Evolutionary conservation across 371 early-diverging fungal genomes (phyloP).

Genomic region (Apophysomyces elegans): DNA sequence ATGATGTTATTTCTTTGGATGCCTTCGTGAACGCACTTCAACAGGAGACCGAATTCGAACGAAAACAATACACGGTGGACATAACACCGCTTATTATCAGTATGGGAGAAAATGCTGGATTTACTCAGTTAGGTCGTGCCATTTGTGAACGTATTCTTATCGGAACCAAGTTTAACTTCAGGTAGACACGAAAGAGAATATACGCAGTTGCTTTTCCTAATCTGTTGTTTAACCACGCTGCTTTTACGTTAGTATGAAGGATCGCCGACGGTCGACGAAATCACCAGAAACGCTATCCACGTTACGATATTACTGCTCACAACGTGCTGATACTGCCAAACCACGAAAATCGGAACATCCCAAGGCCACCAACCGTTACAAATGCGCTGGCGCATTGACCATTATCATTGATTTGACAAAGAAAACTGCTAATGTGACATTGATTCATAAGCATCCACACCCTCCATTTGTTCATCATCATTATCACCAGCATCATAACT

Average conservation of each 20-base stretch:
- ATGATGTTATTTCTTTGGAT: constrained; percentile 27
- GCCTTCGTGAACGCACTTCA: constrained; percentile 41
- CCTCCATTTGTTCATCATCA: constrained; percentile 49
- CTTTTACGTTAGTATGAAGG: constrained; percentile 41
- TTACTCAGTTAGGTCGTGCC: constrained; percentile 51
- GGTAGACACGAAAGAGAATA: constrained; percentile 24
- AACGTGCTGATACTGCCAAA: constrained; percentile 50
- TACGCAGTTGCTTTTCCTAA: background rate
- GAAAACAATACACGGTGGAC: constrained; percentile 45
- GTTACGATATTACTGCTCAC: constrained; percentile 54
- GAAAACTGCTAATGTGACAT: constrained; percentile 47
- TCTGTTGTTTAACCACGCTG: background rate
- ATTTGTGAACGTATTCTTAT: constrained; percentile 49
- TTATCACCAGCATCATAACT: constrained; percentile 39
- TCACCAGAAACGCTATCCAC: constrained; percentile 52
- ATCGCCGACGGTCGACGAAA: constrained; percentile 51
- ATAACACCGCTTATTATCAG: constrained; percentile 35
- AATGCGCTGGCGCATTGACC: constrained; percentile 54
- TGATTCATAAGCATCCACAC: constrained; percentile 51
- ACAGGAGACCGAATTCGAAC: constrained; percentile 45
- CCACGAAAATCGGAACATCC: constrained; percentile 52
- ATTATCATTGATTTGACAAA: constrained; percentile 52
- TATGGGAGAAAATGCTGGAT: constrained; percentile 36
- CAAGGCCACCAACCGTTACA: constrained; percentile 36
- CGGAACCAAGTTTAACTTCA: constrained; percentile 55